Base-by-base conservation (phyloP, 805 yeast genomes). In the Yamadazyma akitaensis region DNA sequence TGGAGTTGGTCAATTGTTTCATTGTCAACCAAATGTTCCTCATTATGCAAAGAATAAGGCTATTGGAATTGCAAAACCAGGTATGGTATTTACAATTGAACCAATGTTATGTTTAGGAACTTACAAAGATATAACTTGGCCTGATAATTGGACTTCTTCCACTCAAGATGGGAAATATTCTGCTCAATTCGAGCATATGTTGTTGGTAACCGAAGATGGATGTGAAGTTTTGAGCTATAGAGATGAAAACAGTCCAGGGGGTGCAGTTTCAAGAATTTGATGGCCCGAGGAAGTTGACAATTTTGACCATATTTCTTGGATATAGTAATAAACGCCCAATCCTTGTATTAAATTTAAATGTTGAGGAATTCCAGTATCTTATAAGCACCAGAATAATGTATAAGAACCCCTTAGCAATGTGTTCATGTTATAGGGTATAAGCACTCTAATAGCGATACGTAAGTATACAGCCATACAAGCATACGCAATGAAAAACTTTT, bases 51-150 rank as follows among this genome's bases (percentile, higher is more conserved):
- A 82, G 57, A 94, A 91, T 71, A 92, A 92, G 71, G 88, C 96
- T 7, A 76, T 91, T 40, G 99, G 99, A 49, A 82, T 88, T 38
- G 91, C 94, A 72, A 88, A 88, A 64, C 92, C 96, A 18, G 99
- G 99, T 18, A 87, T 91, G 85, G 89, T 88, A 12, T 94, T 94
- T 74, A 94, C 99, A 18, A 88, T 94, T 48, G 99, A 94, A 69
- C 99, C 99, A 39, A 94, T 94, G 99, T 80, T 94, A 55, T 86
- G 88, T 62, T 72, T 82, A 53, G 99, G 99, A 8, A 71, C 85
- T 0, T 85, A 80, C 71, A 80, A 80, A 60, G 98, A 91, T 65
- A 67, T 78, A 49, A 73, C 82, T 47, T 94, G 99, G 99, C 99
- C 99, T 2, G 99, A 94, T 65, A 86, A 88, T 65, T 94, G 99